A percentile compares a stretch with the other conserved stretches of the same genome.
Conservation (phyloP, 2,329 filamentous ascomycete species). For the Domatiomyces globalis region DNA sequence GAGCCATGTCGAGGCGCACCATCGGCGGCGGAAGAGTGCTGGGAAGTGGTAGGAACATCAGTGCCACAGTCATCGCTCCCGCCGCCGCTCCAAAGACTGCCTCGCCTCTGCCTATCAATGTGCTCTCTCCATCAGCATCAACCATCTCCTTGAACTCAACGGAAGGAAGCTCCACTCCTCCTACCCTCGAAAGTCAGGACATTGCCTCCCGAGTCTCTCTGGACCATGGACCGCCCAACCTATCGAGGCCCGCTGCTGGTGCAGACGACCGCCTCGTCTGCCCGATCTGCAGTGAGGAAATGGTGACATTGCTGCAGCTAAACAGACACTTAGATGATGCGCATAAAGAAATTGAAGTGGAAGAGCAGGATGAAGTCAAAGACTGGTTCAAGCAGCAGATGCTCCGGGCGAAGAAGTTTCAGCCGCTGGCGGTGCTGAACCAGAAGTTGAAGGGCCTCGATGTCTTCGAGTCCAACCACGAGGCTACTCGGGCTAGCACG, state of each 20-base stretch:
- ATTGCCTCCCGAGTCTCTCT: conserved; percentile 68
- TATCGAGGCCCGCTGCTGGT: conserved; percentile 36
- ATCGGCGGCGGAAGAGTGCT: conserved; percentile 85
- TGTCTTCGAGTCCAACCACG: conserved; percentile 84
- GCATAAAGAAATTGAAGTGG: conserved; percentile 76
- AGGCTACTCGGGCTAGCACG: conserved; percentile 31
- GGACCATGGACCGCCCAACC: conserved; percentile 41
- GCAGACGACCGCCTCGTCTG: conserved; percentile 62
- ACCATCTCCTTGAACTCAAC: conserved; percentile 60
- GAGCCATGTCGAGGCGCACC: conserved; percentile 65
- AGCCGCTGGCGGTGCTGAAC: conserved; percentile 79
- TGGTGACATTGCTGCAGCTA: conserved; percentile 89
- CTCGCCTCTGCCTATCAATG: conserved; percentile 27
- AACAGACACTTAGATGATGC: conserved; percentile 81
- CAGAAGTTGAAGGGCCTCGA: conserved; percentile 87
- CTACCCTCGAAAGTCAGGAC: conserved; percentile 56
- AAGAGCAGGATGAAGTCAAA: conserved; percentile 86
- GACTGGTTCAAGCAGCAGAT: conserved; percentile 96
- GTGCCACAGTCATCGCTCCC: conserved; percentile 52
- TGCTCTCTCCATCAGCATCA: conserved; percentile 53
- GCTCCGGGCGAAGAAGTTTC: conserved; percentile 81
- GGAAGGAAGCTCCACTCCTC: conserved; percentile 52
- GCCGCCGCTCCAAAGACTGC: conserved; percentile 29
- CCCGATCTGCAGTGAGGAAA: conserved; percentile 97
- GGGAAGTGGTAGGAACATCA: conserved; percentile 54